Evolutionary conservation across 179 eudicot species (phyloP).

Genomic region (Pouteria campechiana): DNA sequence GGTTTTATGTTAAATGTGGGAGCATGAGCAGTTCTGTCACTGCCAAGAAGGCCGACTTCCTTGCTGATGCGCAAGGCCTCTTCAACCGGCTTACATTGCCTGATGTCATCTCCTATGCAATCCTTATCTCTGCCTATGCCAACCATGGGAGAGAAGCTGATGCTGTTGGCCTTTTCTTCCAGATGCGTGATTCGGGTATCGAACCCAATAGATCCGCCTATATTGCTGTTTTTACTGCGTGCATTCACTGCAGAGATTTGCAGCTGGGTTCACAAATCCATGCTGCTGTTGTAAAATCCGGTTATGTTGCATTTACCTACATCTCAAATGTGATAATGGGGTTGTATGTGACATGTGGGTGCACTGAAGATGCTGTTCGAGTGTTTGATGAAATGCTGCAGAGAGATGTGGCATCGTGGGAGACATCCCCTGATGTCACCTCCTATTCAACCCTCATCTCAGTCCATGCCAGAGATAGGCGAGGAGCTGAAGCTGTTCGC

Average conservation of each 20-base stretch:
- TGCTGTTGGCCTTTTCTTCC: slow-evolving; percentile 39
- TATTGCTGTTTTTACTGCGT: slow-evolving; percentile 68
- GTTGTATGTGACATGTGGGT: slow-evolving; percentile 41
- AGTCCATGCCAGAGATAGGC: slow-evolving; percentile 38
- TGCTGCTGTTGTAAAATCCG: slow-evolving; percentile 40
- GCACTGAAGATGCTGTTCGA: slow-evolving; percentile 27
- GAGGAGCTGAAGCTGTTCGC: slow-evolving; percentile 36
- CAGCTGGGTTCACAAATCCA: slow-evolving; percentile 56
- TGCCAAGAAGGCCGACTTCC: too few relatives aligned
- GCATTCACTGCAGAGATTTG: slow-evolving; percentile 27
- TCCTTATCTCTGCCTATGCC: slow-evolving; percentile 49
- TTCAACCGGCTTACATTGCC: slow-evolving; percentile 30
- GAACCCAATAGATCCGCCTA: slow-evolving; percentile 65
- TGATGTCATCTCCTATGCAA: slow-evolving; percentile 60
- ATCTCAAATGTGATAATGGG: slow-evolving; percentile 66
- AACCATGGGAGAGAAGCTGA: slow-evolving; percentile 31
- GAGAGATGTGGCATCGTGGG: slow-evolving; percentile 71
- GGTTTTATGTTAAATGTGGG: slow-evolving; percentile 61
- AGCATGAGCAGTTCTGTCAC: slow-evolving; percentile 32
- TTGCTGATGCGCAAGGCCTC: slow-evolving; percentile 35
- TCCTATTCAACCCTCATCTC: slow-evolving; percentile 50
- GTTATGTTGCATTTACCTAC: slow-evolving; percentile 21
- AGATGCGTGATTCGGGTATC: slow-evolving; percentile 48
- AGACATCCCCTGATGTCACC: slow-evolving; percentile 76
- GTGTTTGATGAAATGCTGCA: slow-evolving; percentile 61